phyloP scores from a whole-genome alignment of 2,329 filamentous ascomycete species.

The Ascochyta koolunga region DNA sequence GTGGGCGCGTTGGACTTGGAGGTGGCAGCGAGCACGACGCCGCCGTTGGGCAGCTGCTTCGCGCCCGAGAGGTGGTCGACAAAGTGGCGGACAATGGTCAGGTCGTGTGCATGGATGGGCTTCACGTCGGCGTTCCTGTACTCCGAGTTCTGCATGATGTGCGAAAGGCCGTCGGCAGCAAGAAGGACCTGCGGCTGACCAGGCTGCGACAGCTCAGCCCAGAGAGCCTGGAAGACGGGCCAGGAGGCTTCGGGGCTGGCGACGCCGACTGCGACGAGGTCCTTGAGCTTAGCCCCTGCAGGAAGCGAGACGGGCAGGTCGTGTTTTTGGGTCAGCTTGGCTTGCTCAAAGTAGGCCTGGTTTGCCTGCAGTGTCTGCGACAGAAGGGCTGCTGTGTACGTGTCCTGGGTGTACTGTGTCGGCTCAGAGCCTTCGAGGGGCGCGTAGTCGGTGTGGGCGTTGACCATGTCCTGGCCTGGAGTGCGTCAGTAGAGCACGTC shows the following conservation, averaged over 20 bases:
- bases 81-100: constrained; percentile 77
- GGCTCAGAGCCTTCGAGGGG: constrained; percentile 64
- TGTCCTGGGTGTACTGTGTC: constrained; percentile 74
- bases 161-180: constrained; percentile 76
- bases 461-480: constrained; percentile 78
- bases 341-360: constrained; percentile 62
- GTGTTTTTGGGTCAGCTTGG: constrained; percentile 60
- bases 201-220: constrained; percentile 73
- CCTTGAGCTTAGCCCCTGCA: constrained; percentile 65
- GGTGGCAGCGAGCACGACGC: constrained; percentile 76
- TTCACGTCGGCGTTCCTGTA: constrained; percentile 76
- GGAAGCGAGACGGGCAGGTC: constrained; percentile 66
- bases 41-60: constrained; percentile 70
- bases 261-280: constrained; percentile 71
- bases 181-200: constrained; percentile 71
- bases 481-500: constrained; percentile 20
- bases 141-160: constrained; percentile 78
- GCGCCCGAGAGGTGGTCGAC: constrained; percentile 66
- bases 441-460: constrained; percentile 80
- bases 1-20: constrained; percentile 72
- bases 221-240: constrained; percentile 80
- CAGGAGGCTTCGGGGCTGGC: constrained; percentile 79
- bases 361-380: constrained; percentile 76
- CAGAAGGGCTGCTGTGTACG: constrained; percentile 77
- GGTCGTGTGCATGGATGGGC: constrained; percentile 83